Percentiles rank a stretch among this genome's conserved stretches.
These are phyloP conservation scores for Spizellomyces sp. DNA, from an alignment of 192 early-diverging fungal species.

Conservation along the genomic window DNA sequence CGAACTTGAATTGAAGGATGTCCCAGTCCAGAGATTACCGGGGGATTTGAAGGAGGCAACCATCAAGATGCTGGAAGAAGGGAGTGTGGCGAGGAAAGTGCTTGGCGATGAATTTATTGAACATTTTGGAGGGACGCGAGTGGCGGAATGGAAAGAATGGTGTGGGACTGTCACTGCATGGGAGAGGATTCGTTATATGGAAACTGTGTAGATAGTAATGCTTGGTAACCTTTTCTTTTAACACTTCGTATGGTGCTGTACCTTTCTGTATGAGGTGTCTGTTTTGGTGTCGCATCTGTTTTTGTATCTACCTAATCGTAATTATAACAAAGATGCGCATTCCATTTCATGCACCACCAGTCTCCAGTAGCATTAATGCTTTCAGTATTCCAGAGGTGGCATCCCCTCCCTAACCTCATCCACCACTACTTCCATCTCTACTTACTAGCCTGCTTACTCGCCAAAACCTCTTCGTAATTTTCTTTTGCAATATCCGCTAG, in stretches of 20 bases:
- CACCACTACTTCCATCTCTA: too few species aligned
- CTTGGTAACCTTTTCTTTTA: neutral
- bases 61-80: constrained; percentile 60
- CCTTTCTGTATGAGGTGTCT: too few species aligned
- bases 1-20: constrained; percentile 43
- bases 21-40: constrained; percentile 47
- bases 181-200: constrained; percentile 60
- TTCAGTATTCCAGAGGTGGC: too few species aligned
- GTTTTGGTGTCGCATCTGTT: too few species aligned
- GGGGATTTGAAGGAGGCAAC: constrained; percentile 68
- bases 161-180: constrained; percentile 71
- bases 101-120: constrained; percentile 77
- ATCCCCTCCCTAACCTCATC: too few species aligned
- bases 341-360: too few species aligned
- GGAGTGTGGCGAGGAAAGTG: constrained; percentile 69
- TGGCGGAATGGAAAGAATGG: constrained; percentile 78
- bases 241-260: too few species aligned
- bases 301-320: too few species aligned
- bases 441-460: neutral
- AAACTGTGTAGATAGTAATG: constrained; percentile 32
- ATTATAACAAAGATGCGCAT: too few species aligned
- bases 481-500: constrained; percentile 9
- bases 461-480: neutral
- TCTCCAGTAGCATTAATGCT: too few species aligned
- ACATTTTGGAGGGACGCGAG: constrained; percentile 73